Evolutionary conservation across 2,329 filamentous ascomycete genomes (phyloP).

Genomic region (Calonectria pseudoturangicola): DNA sequence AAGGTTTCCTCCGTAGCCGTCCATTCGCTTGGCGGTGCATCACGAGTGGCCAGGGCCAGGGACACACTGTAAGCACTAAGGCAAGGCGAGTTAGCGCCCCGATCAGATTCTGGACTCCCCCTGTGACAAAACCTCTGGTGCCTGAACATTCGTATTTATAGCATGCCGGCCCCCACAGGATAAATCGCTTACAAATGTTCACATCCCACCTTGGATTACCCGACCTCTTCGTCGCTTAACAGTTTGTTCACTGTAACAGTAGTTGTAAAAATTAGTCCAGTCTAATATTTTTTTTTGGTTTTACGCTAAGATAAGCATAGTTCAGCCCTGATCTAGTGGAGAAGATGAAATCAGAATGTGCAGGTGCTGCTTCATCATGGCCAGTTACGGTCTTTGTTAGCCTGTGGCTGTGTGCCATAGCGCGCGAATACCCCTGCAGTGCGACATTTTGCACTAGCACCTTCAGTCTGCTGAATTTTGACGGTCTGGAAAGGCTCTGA

Average conservation of each 20-base stretch:
- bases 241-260: too few relatives aligned
- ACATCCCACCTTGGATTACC: too few relatives aligned
- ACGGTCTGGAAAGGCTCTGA: neutral
- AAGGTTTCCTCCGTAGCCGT: neutral
- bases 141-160: slow-evolving; percentile 2
- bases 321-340: too few relatives aligned
- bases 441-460: neutral
- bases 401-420: neutral
- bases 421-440: neutral
- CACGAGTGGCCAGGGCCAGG: neutral
- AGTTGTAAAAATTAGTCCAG: too few relatives aligned
- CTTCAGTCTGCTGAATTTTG: neutral
- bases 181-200: too few relatives aligned
- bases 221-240: too few relatives aligned
- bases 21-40: slow-evolving; percentile 2
- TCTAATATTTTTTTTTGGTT: too few relatives aligned
- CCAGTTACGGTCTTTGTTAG: neutral
- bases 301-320: too few relatives aligned
- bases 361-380: neutral
- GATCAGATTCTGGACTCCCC: neutral
- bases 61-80: slow-evolving; percentile 5
- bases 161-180: neutral
- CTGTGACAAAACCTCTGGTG: neutral
- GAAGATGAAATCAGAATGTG: too few relatives aligned
- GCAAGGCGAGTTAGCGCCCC: neutral